Conservation (phyloP, 169 alveolate species). For the Plasmodium billcollinsi region DNA sequence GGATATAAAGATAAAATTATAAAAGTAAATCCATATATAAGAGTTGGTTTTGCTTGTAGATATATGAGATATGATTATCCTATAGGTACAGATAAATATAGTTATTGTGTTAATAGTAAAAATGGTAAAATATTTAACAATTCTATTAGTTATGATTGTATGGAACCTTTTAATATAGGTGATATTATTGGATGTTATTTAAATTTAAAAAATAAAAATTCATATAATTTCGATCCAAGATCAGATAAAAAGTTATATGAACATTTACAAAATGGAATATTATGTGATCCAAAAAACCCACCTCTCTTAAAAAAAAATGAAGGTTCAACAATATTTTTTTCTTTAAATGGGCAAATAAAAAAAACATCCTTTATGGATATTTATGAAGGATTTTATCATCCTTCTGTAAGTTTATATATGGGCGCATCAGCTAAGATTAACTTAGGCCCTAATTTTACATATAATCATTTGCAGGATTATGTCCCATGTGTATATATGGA, state of each 20-base stretch:
- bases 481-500: conserved; percentile 81
- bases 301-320: conserved; percentile 79
- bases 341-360: conserved; percentile 87
- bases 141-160: conserved; percentile 78
- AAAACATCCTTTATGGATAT: conserved; percentile 79
- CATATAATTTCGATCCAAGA: conserved; percentile 86
- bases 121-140: conserved; percentile 78
- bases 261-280: conserved; percentile 87
- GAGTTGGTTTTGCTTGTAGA: conserved; percentile 92
- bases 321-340: conserved; percentile 86
- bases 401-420: conserved; percentile 90
- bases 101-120: conserved; percentile 74
- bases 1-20: conserved; percentile 49
- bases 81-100: conserved; percentile 82
- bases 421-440: conserved; percentile 88
- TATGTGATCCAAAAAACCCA: conserved; percentile 88
- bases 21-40: conserved; percentile 38
- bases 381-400: conserved; percentile 89
- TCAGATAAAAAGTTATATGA: conserved; percentile 86
- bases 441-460: conserved; percentile 81
- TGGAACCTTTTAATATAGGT: conserved; percentile 76
- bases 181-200: conserved; percentile 85
- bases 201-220: conserved; percentile 77
- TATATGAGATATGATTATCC: conserved; percentile 89
- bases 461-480: conserved; percentile 79